Evolutionary conservation across 345 rosid genomes (phyloP).

Genomic region (Excoecaria agallocha): DNA sequence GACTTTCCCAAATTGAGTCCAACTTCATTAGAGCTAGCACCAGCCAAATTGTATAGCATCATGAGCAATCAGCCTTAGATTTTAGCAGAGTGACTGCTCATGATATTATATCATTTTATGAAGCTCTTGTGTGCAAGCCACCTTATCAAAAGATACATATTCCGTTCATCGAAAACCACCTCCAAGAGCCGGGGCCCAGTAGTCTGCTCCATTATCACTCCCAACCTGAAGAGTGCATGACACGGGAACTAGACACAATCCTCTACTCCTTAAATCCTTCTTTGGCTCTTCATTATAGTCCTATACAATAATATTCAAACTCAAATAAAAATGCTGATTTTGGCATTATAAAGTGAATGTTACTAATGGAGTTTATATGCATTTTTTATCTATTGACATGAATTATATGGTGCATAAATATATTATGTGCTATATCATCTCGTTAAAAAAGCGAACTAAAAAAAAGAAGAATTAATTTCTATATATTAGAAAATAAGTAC

Average conservation of each 20-base stretch:
- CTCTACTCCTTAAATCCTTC: slow-evolving; percentile 28
- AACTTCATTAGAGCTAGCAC: neutral
- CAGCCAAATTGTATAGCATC: slow-evolving; percentile 75
- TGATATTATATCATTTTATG: slow-evolving; percentile 75
- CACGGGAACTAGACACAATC: slow-evolving; percentile 29
- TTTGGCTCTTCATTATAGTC: slow-evolving; percentile 12
- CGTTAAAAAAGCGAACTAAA: neutral
- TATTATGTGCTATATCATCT: no score
- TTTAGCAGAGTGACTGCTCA: slow-evolving; percentile 91
- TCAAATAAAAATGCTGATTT: neutral
- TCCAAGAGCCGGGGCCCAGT: slow-evolving; percentile 30
- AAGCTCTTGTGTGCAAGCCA: neutral
- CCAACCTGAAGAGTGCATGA: slow-evolving; percentile 30
- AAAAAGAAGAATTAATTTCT: neutral
- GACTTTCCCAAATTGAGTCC: neutral
- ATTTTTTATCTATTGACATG: no score
- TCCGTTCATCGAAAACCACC: slow-evolving; percentile 18
- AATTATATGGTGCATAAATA: no score
- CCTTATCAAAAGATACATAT: neutral
- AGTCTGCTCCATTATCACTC: slow-evolving; percentile 31
- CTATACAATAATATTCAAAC: neutral
- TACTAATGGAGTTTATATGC: no score
- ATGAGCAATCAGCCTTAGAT: slow-evolving; percentile 98
- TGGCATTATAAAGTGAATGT: no score
- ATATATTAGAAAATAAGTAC: slow-evolving; percentile 18